phyloP scores from a whole-genome alignment of 2,329 filamentous ascomycete genomes.

The Calonectria pauciramosa region DNA sequence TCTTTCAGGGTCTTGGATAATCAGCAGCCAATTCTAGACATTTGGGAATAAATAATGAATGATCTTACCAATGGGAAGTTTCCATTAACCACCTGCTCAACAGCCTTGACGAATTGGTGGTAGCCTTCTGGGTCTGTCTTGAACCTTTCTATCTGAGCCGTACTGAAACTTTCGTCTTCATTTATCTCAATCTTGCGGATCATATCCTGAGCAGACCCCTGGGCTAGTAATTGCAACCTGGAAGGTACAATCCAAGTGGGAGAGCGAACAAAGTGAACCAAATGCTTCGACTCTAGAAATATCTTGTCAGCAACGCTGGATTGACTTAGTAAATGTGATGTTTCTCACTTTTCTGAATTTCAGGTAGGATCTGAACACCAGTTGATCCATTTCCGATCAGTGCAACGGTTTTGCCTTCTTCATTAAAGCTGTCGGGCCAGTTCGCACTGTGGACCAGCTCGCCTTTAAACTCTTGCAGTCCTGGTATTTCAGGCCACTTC shows the following conservation, averaged over 20 bases:
- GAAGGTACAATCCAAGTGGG: conserved; percentile 23
- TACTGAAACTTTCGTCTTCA: conserved; percentile 1
- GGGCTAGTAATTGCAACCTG: conserved; percentile 3
- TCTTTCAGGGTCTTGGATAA: conserved; percentile 2
- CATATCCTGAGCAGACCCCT: conserved; percentile 3
- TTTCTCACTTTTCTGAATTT: conserved; percentile 11
- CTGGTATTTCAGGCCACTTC: conserved; percentile 28
- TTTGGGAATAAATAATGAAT: neutral
- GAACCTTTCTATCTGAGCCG: conserved; percentile 13
- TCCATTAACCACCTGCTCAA: conserved; percentile 22
- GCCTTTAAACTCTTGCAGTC: conserved; percentile 22
- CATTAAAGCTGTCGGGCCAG: conserved; percentile 4
- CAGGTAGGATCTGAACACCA: conserved; percentile 29
- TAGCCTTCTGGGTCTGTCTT: conserved; percentile 19
- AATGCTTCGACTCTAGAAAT: neutral
- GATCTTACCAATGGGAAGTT: conserved; percentile 25
- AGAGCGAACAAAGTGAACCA: conserved; percentile 20
- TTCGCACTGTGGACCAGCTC: conserved; percentile 25
- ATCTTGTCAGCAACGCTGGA: neutral
- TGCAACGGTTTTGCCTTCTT: conserved; percentile 13
- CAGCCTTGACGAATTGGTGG: conserved; percentile 10
- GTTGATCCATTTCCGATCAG: conserved; percentile 29
- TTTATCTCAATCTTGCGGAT: conserved; percentile 17
- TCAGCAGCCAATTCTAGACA: neutral
- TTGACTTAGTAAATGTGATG: neutral